Evolutionary conservation across 495 filamentous ascomycete species (phyloP), one percentile per base, ranked within the genome.

Genomic region (Entonaema liquescens): DNA sequence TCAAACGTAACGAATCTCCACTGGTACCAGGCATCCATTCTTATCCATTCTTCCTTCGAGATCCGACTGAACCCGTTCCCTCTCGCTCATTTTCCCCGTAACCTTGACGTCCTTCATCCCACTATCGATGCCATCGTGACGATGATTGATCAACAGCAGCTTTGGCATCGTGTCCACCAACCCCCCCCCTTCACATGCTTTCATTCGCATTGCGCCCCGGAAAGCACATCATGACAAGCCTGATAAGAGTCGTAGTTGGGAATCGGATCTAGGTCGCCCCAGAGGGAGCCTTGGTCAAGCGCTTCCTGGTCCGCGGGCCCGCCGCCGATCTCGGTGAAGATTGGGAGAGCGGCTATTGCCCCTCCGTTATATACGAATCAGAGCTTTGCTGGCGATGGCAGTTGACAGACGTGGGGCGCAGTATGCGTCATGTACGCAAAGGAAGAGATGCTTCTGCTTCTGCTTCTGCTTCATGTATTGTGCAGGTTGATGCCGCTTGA

Each of bases 371-470:
- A 47, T 47, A 47, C 42, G 42, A 47, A 47, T 47, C 42, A 47
- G 2, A 47, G 42, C 42, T 47, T 47, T 19, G 42, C 42, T 47
- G 9, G 42, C 8, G 42, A 47, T 47, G 42, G 42, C 21, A 47
- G 42, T 47, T 90, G 82, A 83, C 89, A 87, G 23, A 76, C 58
- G 49, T 78, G 81, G 19, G 90, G 76, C 2, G 79, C 74, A 0
- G 83, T 83, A 72, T 95, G 91, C 15, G 93, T 92, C 67, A 92
- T 91, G 76, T 94, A 91, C 15, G 88, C 87, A 25, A 87, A 86
- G 11, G 91, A 89, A 85, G 91, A 92, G 81, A 93, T 96, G 72
- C 96, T 47, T 47, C 42, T 47, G 19, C 42, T 47, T 47, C 42
- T 31, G 29, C 29, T 47, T 47, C 42, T 47, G 19, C 42, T 47